Base-by-base conservation (phyloP, 2,329 filamentous ascomycete genomes). In the Phaeophleospora eucalypticola region DNA sequence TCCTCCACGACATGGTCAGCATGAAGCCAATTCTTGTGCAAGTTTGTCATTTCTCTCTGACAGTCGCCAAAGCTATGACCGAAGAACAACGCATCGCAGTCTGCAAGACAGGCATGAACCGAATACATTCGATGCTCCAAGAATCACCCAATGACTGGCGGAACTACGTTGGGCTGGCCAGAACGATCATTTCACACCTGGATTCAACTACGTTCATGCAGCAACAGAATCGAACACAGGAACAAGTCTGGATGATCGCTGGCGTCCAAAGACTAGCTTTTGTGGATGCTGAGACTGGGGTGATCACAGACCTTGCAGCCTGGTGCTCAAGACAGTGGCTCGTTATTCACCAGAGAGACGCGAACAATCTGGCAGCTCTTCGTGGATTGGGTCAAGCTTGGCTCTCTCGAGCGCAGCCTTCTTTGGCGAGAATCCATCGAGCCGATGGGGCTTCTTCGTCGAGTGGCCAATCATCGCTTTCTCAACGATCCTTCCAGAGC, bases 271-370 rank as follows among this genome's bases (percentile, higher is more conserved):
- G 68, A 34, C 69, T 77, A 47, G 74, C 74, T 9, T 77, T 71
- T 54, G 65, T 69, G 36, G 75, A 79, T 46, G 61, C 70, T 12
- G 76, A 78, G 54, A 65, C 59, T 38, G 73, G 71, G 19, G 64
- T 63, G 20, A 65, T 77, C 10, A 52, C 52, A 33, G 75, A 77
- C 54, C 64, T 79, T 43, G 68, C 71, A 7, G 65, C 71, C 10
- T 79, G 74, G 71, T 77, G 75, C 51, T 64, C 77, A 46, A 62
- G 67, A 36, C 68, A 75, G 43, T 74, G 71, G 66, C 62, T 78
- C 20, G 59, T 63, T 24, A 58, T 79, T 9, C 61, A 75, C 7
- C 65, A 72, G 45, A 60, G 68, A 24, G 68, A 75, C 41, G 67
- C 73, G 9, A 63, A 71, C 2, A 70, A 74, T 51, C 61, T 71